Evolutionary conservation across 352 stramenopile genomes (phyloP), one percentile per base, ranked within the genome.

Genomic region (Pythium apleroticum): DNA sequence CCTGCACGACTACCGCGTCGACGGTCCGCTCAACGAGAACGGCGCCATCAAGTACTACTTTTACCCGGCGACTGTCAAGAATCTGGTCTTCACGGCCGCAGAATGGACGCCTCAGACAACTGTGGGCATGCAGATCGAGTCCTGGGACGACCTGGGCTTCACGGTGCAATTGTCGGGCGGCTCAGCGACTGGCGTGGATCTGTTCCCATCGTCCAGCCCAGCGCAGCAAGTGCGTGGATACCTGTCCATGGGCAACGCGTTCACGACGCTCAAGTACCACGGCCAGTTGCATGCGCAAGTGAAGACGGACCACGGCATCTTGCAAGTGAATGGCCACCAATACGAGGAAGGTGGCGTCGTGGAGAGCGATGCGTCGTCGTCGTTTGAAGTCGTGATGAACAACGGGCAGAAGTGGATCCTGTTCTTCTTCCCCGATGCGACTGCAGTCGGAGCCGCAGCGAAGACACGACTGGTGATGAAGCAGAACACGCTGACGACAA

Each of bases 11-110:
- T 93, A 91, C 72, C 77, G 84, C 22, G 63, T 72, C 22, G 78
- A 91, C 41, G 84, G 84, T 0, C 83, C 82, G 1, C 60, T 72
- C 17, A 93, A 95, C 56, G 86, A 91, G 52, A 93, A 95, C 59
- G 84, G 74, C 59, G 86, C 82, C n/a, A 80, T 89, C 55, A 84
- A 79, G n/a, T 95, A 86, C 71, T 93, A 93, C 72, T 95, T 86
- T 49, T 93, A 89, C 57, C 77, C 84, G 10, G 75, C 81, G 20
- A 86, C 75, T 19, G 77, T 90, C 57, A 91, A 90, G 67, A 92
- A 89, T 64, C 76, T 86, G 65, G 65, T 87, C 15, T 89, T 95
- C 66, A 84, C 80, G 22, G 77, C 84, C 52, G 52, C 75, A 20
- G 81, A 91, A 58, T 71, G 88, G 25, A 67, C 54, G 52, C 31